Base-by-base conservation (phyloP, 1,139 yeast species). In the Scheffersomyces illinoinensis region DNA sequence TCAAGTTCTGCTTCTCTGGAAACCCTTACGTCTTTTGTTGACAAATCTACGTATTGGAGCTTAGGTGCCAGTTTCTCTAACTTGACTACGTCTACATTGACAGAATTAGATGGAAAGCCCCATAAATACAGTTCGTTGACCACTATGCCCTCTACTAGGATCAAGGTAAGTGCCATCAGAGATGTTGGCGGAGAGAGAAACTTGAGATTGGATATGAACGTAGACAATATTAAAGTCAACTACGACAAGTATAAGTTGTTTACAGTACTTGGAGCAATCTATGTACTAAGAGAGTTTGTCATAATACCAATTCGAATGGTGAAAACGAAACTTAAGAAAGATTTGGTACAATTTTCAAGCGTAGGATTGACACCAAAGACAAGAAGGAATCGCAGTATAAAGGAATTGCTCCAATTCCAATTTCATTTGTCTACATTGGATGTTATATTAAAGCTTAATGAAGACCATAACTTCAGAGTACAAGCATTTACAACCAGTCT, bases 211-310 rank as follows among this genome's bases (percentile, higher is more conserved):
- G 72, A 73, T 33, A 61, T 71, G 39, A 66, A 69, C 18, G 61
- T 77, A 19, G 74, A 76, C 17, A 71, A 72, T 18, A 52, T 82
- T 0, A 75, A 71, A 47, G 67, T 76, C 1, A 65, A 73, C n/a
- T 74, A 82, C 54, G 87, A 88, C 53, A 71, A 82, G 14, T 81
- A 79, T 63, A 82, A 84, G 43, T 72, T 83, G 26, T 87, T 87
- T 67, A 76, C 84, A 1, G 62, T 85, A 0, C 69, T 87, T 18
- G 90, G 93, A 1, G 75, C 87, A 8, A 63, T 85, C 3, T 85
- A 85, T 64, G 70, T 88, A 17, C 63, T 88, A 19, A 76, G 79
- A 57, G 85, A 85, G 62, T 77, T 83, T 4, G 59, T 86, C 2
- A 56, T 81, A 6, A 72, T 72, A 58, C 87, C 82, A 53, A 63